Base-by-base conservation (phyloP, 345 rosid genomes). In the Lenwebbia sp. region DNA sequence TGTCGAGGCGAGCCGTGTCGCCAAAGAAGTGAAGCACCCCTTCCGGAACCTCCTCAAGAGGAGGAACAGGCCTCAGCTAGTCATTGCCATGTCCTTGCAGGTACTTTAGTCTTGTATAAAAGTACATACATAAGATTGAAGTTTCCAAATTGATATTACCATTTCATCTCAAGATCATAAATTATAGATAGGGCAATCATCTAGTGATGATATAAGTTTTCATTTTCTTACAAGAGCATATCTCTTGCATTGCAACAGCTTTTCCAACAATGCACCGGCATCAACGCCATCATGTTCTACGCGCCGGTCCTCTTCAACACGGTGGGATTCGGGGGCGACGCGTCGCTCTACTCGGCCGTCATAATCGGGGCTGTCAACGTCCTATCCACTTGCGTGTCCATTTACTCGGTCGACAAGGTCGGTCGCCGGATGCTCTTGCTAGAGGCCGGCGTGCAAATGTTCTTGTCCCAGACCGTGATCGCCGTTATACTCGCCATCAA, bases 221-320 rank as follows among this genome's bases (percentile, higher is more conserved):
- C 78, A 1, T 19, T 19, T 37, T 70, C 81, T 70, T 37, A 70
- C 47, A 10, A 70, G 47, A 2, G 37, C 81, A 0, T 37, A 19
- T 85, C 30, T 56, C 84, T 83, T 84, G 33, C 13, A 19, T 28
- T 84, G 60, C 83, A 76, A 87, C 95, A 96, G 97, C 88, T 96
- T 13, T 97, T 97, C 91, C 99, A 97, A 85, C 99, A 97, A 88
- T 92, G 88, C 91, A 97, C 99, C 1, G 99, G 99, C 53, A 97
- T 97, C 90, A 97, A 96, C 54, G 98, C 99, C 26, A 97, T 97
- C 74, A 96, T 97, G 99, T 97, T 97, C 88, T 97, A 97, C 54
- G 99, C 99, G 6, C 99, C 98, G 3, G 99, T 97, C 25, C 91
- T 97, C 10, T 97, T 97, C 89, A 50, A 90, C 87, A 97, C 99